Percentiles rank a stretch among this genome's conserved stretches.
phyloP scores from a whole-genome alignment of 768 basidiomycete genomes.

The Brasilioporus rufonigricans region DNA sequence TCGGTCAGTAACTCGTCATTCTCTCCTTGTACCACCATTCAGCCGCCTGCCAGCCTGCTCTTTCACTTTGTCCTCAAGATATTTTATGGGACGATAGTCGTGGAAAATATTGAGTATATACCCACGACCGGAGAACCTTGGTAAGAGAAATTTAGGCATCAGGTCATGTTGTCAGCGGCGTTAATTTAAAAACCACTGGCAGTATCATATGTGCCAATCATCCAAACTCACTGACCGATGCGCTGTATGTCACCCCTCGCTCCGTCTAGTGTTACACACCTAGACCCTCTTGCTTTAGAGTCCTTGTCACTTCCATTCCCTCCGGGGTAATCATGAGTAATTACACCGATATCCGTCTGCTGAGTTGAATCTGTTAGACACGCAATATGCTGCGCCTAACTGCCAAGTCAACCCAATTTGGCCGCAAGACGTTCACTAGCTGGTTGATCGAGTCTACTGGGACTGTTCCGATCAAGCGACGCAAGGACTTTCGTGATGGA shows the following conservation, averaged over 20 bases:
- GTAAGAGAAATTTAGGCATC: slow-evolving; percentile 38
- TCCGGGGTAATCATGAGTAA: slow-evolving; percentile 44
- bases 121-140: slow-evolving; percentile 74
- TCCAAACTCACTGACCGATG: slow-evolving; percentile 83
- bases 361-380: slow-evolving; percentile 39
- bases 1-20: slow-evolving; percentile 6
- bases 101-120: slow-evolving; percentile 73
- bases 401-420: slow-evolving; percentile 86
- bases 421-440: slow-evolving; percentile 77
- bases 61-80: slow-evolving; percentile 86
- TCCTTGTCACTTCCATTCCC: slow-evolving; percentile 75
- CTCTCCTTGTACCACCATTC: not conserved
- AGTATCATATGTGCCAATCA: slow-evolving; percentile 89
- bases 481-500: slow-evolving; percentile 62
- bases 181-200: slow-evolving; percentile 6
- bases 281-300: slow-evolving; percentile 35
- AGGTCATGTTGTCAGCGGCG: not conserved
- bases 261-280: not conserved
- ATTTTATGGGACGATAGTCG: slow-evolving; percentile 86
- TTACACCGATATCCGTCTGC: slow-evolving; percentile 1
- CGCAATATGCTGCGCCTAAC: slow-evolving; percentile 82
- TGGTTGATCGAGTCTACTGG: slow-evolving; percentile 91
- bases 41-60: slow-evolving; percentile 44
- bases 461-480: slow-evolving; percentile 77
- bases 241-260: slow-evolving; percentile 53